A percentile compares a stretch with the other conserved stretches of the same genome.
phyloP scores from a whole-genome alignment of 371 early-diverging fungal species.

The Mucor racemosus region DNA sequence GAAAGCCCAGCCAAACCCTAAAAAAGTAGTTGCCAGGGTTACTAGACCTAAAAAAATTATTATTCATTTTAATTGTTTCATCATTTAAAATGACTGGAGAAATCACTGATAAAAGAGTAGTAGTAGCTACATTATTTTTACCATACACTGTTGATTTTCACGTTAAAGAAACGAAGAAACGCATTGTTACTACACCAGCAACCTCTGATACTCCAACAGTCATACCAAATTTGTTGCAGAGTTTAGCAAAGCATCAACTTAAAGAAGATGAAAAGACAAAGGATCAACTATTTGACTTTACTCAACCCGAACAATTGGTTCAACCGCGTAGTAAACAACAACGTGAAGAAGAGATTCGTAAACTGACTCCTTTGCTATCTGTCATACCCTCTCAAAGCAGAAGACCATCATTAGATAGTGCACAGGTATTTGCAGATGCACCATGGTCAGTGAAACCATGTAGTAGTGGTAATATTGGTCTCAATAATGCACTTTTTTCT shows the following conservation, averaged over 20 bases:
- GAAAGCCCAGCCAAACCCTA: not conserved
- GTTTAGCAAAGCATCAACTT: slow-evolving; percentile 40
- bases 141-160: slow-evolving; percentile 72
- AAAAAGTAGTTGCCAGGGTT: not conserved
- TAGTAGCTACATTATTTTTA: slow-evolving; percentile 72
- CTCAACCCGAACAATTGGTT: slow-evolving; percentile 32
- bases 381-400: slow-evolving; percentile 23
- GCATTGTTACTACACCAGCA: not conserved
- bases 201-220: not conserved
- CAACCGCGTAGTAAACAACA: slow-evolving; percentile 48
- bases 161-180: slow-evolving; percentile 26
- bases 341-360: slow-evolving; percentile 33
- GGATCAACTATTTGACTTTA: slow-evolving; percentile 37
- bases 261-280: slow-evolving; percentile 15
- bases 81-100: slow-evolving; percentile 13
- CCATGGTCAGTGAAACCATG: slow-evolving; percentile 75
- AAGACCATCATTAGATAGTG: slow-evolving; percentile 45
- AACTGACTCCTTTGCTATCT: slow-evolving; percentile 25
- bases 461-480: slow-evolving; percentile 84
- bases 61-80: slow-evolving; percentile 5
- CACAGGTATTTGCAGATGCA: slow-evolving; percentile 55
- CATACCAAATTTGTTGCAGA: slow-evolving; percentile 44
- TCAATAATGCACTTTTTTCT: slow-evolving; percentile 86
- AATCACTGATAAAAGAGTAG: slow-evolving; percentile 54
- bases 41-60: not conserved